Evolutionary conservation across 441 rosid species (phyloP).

Genomic region (Hura crepitans): DNA sequence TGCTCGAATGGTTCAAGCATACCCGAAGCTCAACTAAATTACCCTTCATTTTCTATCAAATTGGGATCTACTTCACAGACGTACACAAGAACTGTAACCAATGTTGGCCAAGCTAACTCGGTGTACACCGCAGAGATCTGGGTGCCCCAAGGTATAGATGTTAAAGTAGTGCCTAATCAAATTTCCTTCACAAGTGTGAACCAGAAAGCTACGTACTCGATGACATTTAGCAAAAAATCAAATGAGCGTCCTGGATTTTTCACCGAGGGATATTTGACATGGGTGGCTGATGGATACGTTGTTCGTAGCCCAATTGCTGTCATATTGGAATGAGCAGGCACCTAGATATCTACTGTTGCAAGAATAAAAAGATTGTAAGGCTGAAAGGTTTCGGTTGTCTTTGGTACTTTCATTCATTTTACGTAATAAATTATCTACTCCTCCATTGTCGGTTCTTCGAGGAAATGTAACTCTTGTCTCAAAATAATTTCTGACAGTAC

Average conservation of each 20-base stretch:
- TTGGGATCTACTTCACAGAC: constrained; percentile 3
- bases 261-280: constrained; percentile 30
- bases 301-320: constrained; percentile 37
- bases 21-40: constrained; percentile 28
- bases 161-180: constrained; percentile 31
- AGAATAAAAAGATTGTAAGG: neutral
- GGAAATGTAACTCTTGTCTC: no score
- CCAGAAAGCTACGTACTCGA: constrained; percentile 34
- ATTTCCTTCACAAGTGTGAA: constrained; percentile 31
- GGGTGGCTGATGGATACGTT: constrained; percentile 26
- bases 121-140: constrained; percentile 19
- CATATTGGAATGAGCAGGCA: constrained; percentile 9
- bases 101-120: constrained; percentile 28
- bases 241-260: neutral
- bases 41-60: constrained; percentile 28
- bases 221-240: constrained; percentile 25
- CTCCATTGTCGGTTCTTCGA: no score
- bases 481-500: no score
- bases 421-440: no score
- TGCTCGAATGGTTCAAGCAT: constrained; percentile 19
- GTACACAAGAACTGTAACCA: constrained; percentile 16
- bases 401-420: neutral
- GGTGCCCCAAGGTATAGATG: constrained; percentile 33
- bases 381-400: no score
- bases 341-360: neutral